Evolutionary conservation across 139 green algal species (phyloP).

Genomic region (Tetraselmis chui): DNA sequence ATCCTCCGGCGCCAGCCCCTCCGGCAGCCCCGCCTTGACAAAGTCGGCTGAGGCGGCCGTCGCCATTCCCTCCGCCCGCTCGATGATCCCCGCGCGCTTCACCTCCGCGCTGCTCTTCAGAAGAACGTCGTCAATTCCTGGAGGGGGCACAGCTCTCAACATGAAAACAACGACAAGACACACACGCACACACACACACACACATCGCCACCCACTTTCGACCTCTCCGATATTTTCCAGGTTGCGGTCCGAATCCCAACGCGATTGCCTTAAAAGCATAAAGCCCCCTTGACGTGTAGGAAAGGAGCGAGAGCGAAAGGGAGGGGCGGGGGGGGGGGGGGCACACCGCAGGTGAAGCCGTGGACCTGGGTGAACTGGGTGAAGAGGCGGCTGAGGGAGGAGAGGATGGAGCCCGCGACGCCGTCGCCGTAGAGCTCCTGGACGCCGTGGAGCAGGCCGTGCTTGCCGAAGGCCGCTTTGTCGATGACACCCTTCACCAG

Average conservation of each 20-base stretch:
- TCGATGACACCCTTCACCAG: constrained; percentile 83
- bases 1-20: constrained; percentile 5
- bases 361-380: constrained; percentile 78
- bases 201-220: too few species aligned
- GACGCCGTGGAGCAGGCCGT: constrained; percentile 84
- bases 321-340: too few species aligned
- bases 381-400: constrained; percentile 76
- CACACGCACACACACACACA: too few species aligned
- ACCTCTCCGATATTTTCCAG: too few species aligned
- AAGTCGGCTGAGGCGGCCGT: constrained; percentile 51
- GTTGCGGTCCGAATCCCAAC: too few species aligned
- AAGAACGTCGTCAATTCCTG: constrained; percentile 82
- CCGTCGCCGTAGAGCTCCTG: constrained; percentile 86
- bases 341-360: constrained; percentile 85
- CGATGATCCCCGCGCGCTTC: constrained; percentile 40
- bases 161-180: too few species aligned
- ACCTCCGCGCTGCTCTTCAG: constrained; percentile 53
- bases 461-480: constrained; percentile 91
- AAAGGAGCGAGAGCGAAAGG: too few species aligned
- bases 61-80: constrained; percentile 44
- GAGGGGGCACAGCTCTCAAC: neutral
- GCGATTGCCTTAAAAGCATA: too few species aligned
- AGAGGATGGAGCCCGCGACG: constrained; percentile 71
- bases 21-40: constrained; percentile 14
- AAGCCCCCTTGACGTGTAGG: too few species aligned